phyloP scores from a whole-genome alignment of 169 alveolate species.

The Blepharisma undulans region DNA sequence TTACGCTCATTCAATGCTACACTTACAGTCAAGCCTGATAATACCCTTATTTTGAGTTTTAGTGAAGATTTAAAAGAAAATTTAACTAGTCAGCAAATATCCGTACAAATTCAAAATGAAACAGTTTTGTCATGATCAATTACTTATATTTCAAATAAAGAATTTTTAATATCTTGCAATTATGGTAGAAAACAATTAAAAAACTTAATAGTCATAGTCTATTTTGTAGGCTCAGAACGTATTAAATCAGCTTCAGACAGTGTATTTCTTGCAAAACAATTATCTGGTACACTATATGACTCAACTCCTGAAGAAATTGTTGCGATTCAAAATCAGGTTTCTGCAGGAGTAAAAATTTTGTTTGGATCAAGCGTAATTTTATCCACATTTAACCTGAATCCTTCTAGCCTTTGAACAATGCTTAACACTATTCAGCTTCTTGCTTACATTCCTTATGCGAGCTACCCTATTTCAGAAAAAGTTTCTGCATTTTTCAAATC shows the following conservation, averaged over 20 bases:
- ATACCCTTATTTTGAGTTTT: background rate
- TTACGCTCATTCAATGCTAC: too few species aligned
- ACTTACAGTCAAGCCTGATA: too few species aligned
- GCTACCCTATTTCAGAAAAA: background rate
- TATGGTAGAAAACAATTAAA: background rate
- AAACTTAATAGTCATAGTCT: background rate
- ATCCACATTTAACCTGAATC: background rate
- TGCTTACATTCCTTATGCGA: background rate
- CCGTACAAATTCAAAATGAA: background rate
- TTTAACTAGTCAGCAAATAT: background rate
- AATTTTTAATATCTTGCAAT: background rate
- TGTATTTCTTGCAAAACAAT: background rate
- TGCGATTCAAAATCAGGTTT: background rate
- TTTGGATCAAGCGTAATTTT: background rate
- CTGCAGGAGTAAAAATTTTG: background rate
- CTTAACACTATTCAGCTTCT: constrained; percentile 32
- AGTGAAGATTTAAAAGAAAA: background rate
- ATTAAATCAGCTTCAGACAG: background rate
- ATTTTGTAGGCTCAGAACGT: background rate
- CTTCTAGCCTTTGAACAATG: background rate
- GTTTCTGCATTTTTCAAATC: background rate
- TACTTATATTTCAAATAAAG: background rate
- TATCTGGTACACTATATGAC: background rate
- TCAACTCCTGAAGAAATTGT: background rate
- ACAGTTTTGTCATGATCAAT: background rate